Base-by-base conservation (phyloP, 768 basidiomycete species). In the Podaxis pistillaris region DNA sequence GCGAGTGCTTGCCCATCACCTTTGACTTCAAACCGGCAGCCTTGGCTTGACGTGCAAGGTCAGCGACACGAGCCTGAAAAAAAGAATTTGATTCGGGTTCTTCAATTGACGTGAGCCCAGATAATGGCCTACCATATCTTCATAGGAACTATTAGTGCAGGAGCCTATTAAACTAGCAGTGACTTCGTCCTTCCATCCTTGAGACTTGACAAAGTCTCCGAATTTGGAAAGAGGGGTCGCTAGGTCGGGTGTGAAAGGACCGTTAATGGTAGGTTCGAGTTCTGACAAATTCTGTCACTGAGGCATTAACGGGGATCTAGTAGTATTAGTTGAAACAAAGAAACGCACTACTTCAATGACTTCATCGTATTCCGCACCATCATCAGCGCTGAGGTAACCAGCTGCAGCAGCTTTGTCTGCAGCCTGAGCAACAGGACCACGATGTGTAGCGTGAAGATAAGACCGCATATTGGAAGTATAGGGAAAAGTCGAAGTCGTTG, bases 91-190 rank as follows among this genome's bases (percentile, higher is more conserved):
- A 41, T 30, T 44, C 37, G 56, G 54, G 38, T 15, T 59, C 11
- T 55, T 57, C 63, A 54, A 53, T 64, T 64, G 68, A 41, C 59
- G 57, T 28, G 5, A 12, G 8, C 33, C 17, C 30, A 7, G 17
- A 38, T 24, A 11, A 26, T 33, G 37, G 46, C 61, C 11, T 64
- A 92, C 93, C 93, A 95, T 89, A 71, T 95, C 93, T 73, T 96
- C 93, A 71, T 98, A 99, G 4, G 95, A 97, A 63, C 95, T 97
- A 74, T 99, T 99, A 33, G 97, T 99, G 75, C 97, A 99, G n/a
- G 94, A 97, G 24, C 97, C 97, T 70, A 99, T 99, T 28, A 99
- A 82, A 55, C 83, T 86, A 24, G 95, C 96, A 11, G 94, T 91
- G 56, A 98, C 79, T 72, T 93, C 90, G 70, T 95, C 93, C 73